Evolutionary conservation across 108 stramenopile genomes (phyloP).

Genomic region (Fragilaria crotonensis): DNA sequence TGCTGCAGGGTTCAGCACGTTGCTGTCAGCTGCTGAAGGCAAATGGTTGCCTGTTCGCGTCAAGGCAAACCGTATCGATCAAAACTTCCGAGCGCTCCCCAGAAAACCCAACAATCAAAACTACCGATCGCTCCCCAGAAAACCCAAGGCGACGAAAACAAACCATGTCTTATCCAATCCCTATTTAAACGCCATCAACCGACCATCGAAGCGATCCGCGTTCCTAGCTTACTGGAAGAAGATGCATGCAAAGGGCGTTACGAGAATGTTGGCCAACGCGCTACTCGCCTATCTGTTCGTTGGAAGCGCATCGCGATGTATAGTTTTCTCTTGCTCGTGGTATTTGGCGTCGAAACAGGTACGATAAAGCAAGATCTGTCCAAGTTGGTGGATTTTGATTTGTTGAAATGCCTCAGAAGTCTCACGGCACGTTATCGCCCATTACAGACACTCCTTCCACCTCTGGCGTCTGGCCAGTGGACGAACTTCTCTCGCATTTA

Average conservation of each 20-base stretch:
- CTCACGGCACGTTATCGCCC: not conserved
- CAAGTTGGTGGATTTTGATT: not conserved
- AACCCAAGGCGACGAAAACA: not conserved
- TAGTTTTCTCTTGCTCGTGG: not conserved
- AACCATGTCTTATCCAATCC: not conserved
- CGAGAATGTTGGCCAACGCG: not conserved
- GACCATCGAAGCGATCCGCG: not conserved
- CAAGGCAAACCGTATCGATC: too few relatives aligned
- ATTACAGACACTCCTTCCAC: not conserved
- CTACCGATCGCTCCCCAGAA: too few relatives aligned
- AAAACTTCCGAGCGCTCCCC: too few relatives aligned
- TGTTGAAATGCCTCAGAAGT: not conserved
- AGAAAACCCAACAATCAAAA: too few relatives aligned
- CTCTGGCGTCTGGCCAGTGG: not conserved
- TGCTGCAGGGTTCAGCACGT: too few relatives aligned
- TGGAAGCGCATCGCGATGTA: not conserved
- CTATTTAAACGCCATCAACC: not conserved
- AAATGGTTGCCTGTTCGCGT: too few relatives aligned
- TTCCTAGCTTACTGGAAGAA: not conserved
- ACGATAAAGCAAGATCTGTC: too few relatives aligned
- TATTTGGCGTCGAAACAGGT: not conserved
- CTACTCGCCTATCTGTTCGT: not conserved
- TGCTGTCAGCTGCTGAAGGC: too few relatives aligned
- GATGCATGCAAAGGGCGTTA: not conserved
- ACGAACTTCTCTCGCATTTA: not conserved